These are phyloP conservation scores for Lactarius vividus DNA, from an alignment of 768 basidiomycete genomes.

Conservation along the genomic window DNA sequence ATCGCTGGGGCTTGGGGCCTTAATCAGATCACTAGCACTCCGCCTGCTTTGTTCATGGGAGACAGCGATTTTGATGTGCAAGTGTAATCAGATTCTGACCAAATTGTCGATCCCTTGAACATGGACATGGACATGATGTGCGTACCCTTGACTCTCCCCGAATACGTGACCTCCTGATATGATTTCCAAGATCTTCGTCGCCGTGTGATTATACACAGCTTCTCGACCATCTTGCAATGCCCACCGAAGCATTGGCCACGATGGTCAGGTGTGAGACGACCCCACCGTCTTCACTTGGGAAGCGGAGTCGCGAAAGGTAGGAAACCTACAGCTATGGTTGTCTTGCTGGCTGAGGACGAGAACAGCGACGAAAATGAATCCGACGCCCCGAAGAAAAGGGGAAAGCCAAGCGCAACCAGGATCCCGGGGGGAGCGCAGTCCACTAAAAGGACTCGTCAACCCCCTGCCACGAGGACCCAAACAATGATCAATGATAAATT, in stretches of 20 bases:
- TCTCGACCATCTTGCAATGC: not conserved
- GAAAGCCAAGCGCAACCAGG: no score
- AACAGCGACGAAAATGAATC: no score
- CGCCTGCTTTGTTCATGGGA: not conserved
- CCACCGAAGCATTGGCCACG: not conserved
- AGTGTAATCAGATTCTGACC: no score
- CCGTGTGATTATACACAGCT: not conserved
- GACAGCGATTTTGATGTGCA: not conserved
- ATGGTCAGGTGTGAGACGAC: not conserved
- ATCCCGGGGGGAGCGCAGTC: no score
- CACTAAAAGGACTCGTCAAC: no score
- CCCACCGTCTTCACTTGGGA: not conserved
- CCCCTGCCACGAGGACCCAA: no score
- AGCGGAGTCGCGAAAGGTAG: not conserved
- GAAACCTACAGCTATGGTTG: no score
- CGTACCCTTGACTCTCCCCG: not conserved
- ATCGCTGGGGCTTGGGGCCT: not conserved
- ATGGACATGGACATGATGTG: not conserved
- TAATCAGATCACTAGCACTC: not conserved
- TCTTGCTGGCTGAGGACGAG: no score
- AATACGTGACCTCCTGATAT: not conserved
- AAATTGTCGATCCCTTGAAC: not conserved
- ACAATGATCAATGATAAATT: no score
- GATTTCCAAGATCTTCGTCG: not conserved
- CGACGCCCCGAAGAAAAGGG: no score